A percentile compares a stretch with the other conserved stretches of the same genome.
phyloP scores from a whole-genome alignment of 2,329 filamentous ascomycete genomes.

The Fusarium nurragi region DNA sequence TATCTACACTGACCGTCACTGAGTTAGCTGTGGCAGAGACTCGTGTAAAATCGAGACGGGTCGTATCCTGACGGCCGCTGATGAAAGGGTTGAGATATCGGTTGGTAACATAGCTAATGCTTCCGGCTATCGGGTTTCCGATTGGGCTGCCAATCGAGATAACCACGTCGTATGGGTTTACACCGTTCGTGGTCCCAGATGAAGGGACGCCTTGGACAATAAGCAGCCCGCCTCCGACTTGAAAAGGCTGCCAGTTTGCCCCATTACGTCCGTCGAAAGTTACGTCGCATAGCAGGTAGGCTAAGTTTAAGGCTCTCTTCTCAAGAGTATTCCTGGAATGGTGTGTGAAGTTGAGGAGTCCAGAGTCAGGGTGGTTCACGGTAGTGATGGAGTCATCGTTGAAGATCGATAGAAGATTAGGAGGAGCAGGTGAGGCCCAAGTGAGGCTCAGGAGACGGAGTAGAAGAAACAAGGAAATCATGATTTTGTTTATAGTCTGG shows the following conservation, averaged over 20 bases:
- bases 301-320: too few species aligned
- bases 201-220: slow-evolving; percentile 3
- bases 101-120: slow-evolving; percentile 16
- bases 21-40: slow-evolving; percentile 1
- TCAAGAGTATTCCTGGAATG: too few species aligned
- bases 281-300: too few species aligned
- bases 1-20: slow-evolving; percentile 4
- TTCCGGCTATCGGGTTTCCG: slow-evolving; percentile 8
- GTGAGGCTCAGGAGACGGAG: too few species aligned
- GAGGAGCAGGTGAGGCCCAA: too few species aligned
- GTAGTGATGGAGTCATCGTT: too few species aligned
- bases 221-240: slow-evolving; percentile 1
- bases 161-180: slow-evolving; percentile 13
- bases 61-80: background rate
- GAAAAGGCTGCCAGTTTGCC: slow-evolving; percentile 6
- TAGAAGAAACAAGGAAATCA: too few species aligned
- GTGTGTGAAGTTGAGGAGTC: too few species aligned
- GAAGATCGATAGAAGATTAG: too few species aligned
- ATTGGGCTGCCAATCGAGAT: slow-evolving; percentile 10
- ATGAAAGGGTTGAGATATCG: slow-evolving; percentile 15
- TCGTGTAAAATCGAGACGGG: slow-evolving; percentile 4
- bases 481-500: too few species aligned
- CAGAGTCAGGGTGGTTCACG: too few species aligned
- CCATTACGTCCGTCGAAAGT: slow-evolving; percentile 2
- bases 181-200: background rate